Conservation (phyloP, 2,329 filamentous ascomycete species). For the Didymella sp. region DNA sequence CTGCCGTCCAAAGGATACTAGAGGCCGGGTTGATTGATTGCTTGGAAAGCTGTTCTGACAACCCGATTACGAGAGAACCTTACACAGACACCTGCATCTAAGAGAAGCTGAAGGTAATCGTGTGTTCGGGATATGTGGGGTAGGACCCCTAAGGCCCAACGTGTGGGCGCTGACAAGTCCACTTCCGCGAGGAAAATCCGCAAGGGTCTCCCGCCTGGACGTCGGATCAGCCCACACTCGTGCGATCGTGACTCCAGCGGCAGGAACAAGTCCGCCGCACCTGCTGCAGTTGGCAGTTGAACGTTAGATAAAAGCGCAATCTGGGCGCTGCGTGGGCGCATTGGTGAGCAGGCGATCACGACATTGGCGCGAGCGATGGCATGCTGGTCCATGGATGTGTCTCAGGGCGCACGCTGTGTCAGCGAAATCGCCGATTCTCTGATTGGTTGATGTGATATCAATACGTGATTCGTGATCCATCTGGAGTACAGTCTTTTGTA, state of each 20-base stretch:
- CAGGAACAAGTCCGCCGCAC: not conserved
- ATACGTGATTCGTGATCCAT: not conserved
- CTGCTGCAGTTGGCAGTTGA: not conserved
- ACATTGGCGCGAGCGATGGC: constrained; percentile 25
- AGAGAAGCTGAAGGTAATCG: constrained; percentile 5
- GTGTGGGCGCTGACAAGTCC: constrained; percentile 4
- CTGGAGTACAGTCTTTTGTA: not conserved
- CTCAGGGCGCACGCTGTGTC: constrained; percentile 10
- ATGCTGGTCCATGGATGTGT: constrained; percentile 9
- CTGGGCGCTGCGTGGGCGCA: constrained; percentile 4
- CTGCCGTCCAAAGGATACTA: not conserved
- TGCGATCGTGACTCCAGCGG: constrained; percentile 12
- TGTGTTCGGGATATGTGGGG: constrained; percentile 15
- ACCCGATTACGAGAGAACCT: constrained; percentile 4
- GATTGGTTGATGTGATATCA: constrained; percentile 10
- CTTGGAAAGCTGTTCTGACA: constrained; percentile 1
- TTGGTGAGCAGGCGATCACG: constrained; percentile 29
- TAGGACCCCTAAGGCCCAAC: not conserved
- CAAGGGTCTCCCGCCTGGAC: not conserved
- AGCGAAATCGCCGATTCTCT: constrained; percentile 16
- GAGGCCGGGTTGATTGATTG: not conserved
- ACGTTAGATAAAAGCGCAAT: constrained; percentile 5
- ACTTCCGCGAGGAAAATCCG: not conserved
- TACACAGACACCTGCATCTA: not conserved
- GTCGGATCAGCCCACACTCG: constrained; percentile 36